Evolutionary conservation across 2,329 filamentous ascomycete species (phyloP), one percentile per base, ranked within the genome.

Genomic region (Clonostachys rosea): DNA sequence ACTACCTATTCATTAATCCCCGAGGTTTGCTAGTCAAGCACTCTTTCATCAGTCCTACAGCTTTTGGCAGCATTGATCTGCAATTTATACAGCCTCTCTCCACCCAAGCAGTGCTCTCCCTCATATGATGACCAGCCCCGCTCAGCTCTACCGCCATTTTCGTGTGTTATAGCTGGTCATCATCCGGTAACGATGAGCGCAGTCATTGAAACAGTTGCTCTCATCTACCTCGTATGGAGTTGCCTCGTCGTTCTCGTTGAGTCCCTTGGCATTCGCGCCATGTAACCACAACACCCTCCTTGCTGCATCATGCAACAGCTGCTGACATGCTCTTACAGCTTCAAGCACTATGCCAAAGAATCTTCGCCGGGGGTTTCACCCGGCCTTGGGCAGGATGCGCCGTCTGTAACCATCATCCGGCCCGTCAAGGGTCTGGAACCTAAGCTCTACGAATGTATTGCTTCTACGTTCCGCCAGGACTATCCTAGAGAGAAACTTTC

Each of bases 341-440:
- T 79, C 56, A 73, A 71, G 40, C 63, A 74, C 56, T 81, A 79
- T 61, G 79, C 78, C 0, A 66, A 63, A 2, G 69, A 66, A 4
- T 75, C 75, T 3, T 59, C 62, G n/a, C 64, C 71, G 6, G 70
- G 79, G 6, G 61, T 77, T 14, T 81, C 81, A 4, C 68, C 80
- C 2, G 64, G 64, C 1, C 66, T 84, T 1, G 65, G 68, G 5
- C 59, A 68, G 39, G 63, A 77, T 54, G 74, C 90, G 4, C 92
- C 91, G 14, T 84, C 89, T 69, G 78, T 99, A 58, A 97, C 94
- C 34, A 79, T 96, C 50, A 91, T 99, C 55, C 87, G 94, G 3
- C 95, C 94, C 0, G 86, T 96, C 54, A 97, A 96, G 68, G 94
- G 91, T 50, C 76, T 95, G 47, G 94, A 97, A 64, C 88, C 91